These are phyloP conservation scores for Thielaviopsis populi DNA, from an alignment of 2,329 filamentous ascomycete species.

Conservation along the genomic window DNA sequence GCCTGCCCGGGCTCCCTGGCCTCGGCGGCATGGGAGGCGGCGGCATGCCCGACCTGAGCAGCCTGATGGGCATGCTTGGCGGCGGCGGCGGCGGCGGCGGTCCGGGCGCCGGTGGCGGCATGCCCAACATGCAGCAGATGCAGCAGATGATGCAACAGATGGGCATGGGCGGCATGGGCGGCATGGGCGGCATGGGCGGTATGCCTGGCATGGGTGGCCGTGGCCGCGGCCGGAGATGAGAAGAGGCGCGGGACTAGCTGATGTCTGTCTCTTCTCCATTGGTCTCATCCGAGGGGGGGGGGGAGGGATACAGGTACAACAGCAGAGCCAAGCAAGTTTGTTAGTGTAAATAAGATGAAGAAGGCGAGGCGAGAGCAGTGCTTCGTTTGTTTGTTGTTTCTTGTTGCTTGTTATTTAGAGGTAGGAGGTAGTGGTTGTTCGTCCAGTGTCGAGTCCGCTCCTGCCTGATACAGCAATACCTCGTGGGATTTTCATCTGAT, in stretches of 20 bases:
- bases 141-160: slow-evolving; percentile 65
- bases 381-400: too few species aligned
- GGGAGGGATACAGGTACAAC: too few species aligned
- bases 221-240: slow-evolving; percentile 12
- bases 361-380: not conserved
- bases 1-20: not conserved
- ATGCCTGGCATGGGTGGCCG: slow-evolving; percentile 19
- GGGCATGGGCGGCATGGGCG: slow-evolving; percentile 37
- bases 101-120: slow-evolving; percentile 39
- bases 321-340: too few species aligned
- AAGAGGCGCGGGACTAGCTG: not conserved
- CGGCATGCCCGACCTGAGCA: slow-evolving; percentile 67
- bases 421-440: not conserved
- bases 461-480: not conserved
- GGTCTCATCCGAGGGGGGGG: too few species aligned
- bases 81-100: slow-evolving; percentile 45
- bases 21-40: slow-evolving; percentile 41
- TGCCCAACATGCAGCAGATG: slow-evolving; percentile 65
- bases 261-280: too few species aligned
- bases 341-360: not conserved
- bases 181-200: slow-evolving; percentile 24
- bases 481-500: not conserved
- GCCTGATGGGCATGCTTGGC: slow-evolving; percentile 84
- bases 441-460: not conserved
- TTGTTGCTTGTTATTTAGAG: too few species aligned